phyloP scores from a whole-genome alignment of 371 early-diverging fungal genomes.

The Syncephalastrum racemosum region DNA sequence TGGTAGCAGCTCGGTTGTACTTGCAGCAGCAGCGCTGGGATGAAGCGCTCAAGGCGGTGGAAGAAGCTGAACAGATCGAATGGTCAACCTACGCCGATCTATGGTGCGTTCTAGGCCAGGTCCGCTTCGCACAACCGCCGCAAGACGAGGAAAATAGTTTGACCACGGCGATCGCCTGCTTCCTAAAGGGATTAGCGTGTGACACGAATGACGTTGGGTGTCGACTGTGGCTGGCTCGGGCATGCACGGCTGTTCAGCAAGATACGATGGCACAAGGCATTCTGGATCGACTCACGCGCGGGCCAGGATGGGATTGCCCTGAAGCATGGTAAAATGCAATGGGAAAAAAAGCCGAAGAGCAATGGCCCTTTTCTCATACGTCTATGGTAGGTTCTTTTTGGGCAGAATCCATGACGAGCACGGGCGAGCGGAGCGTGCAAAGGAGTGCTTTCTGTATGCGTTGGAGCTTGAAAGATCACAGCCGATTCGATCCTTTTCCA shows the following conservation, averaged over 20 bases:
- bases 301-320: constrained; percentile 64
- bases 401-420: constrained; percentile 57
- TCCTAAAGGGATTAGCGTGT: constrained; percentile 54
- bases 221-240: constrained; percentile 48
- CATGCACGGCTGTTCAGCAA: constrained; percentile 37
- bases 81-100: constrained; percentile 53
- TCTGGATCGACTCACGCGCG: constrained; percentile 49
- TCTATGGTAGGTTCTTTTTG: constrained; percentile 47
- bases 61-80: constrained; percentile 66
- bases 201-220: constrained; percentile 50
- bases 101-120: constrained; percentile 61
- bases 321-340: constrained; percentile 56
- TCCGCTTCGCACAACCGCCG: constrained; percentile 43
- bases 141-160: constrained; percentile 21
- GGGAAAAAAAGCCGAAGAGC: too few species aligned
- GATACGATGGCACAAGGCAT: constrained; percentile 61
- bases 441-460: constrained; percentile 74
- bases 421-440: constrained; percentile 55
- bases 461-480: constrained; percentile 66
- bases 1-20: constrained; percentile 63
- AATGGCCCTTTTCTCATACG: too few species aligned
- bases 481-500: constrained; percentile 61
- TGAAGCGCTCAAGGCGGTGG: constrained; percentile 64
- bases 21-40: constrained; percentile 55
- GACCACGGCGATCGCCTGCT: constrained; percentile 34